phyloP scores from a whole-genome alignment of 768 basidiomycete genomes.

The Gymnopilus dilepis region DNA sequence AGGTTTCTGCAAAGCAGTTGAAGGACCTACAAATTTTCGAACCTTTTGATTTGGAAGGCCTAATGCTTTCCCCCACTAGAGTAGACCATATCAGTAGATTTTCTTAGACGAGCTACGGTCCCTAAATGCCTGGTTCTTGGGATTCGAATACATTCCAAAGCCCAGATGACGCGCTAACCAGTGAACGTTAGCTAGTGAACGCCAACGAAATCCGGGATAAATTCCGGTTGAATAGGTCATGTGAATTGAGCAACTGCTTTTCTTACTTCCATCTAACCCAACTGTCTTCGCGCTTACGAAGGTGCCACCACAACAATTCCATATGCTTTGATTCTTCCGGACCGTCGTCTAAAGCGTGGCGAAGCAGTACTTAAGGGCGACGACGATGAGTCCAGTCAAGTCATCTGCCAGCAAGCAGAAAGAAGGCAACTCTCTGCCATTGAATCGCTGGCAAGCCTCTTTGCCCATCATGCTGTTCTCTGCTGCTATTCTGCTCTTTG shows the following conservation, averaged over 20 bases:
- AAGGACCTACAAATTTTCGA: neutral
- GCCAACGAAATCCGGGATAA: neutral
- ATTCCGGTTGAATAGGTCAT: neutral
- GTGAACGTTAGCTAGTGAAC: neutral
- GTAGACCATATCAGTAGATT: no score
- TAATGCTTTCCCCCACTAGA: no score
- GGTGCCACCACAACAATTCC: neutral
- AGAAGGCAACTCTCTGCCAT: neutral
- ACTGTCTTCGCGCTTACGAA: neutral
- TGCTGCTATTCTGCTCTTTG: constrained; percentile 16
- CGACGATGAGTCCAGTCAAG: neutral
- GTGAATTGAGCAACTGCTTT: neutral
- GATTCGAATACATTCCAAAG: no score
- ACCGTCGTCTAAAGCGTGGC: neutral
- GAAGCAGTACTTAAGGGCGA: neutral
- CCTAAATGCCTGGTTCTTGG: no score
- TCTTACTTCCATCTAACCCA: neutral
- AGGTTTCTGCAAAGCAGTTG: constrained; percentile 30
- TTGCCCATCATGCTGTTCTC: constrained; percentile 20
- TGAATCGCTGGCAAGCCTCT: neutral
- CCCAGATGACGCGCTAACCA: no score
- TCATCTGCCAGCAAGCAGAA: neutral
- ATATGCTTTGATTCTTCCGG: neutral
- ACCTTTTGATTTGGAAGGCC: no score
- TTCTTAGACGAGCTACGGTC: no score